Base-by-base conservation (phyloP, 169 alveolate species). In the Neospora caninum region DNA sequence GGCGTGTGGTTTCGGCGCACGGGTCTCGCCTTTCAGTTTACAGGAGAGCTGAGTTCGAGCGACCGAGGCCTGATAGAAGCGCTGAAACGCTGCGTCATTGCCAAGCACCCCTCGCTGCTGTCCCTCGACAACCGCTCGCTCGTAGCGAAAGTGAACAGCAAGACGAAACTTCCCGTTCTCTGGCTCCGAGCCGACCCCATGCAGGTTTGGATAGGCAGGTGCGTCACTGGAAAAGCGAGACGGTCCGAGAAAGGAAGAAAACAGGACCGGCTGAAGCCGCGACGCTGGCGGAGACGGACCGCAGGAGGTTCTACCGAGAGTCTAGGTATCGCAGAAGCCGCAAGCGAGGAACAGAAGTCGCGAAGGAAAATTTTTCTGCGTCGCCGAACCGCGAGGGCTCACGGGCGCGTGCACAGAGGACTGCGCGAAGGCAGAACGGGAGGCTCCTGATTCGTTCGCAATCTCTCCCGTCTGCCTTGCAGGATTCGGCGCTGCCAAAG, bases 111-210 rank as follows among this genome's bases (percentile, higher is more conserved):
- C 39, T 93, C 96, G 1, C 89, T 95, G 67, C 94, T 95, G 88
- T 95, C 96, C 27, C 92, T 96, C 67, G 98, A 97, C 84, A 97
- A 97, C 94, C 93, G 98, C 29, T 96, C 97, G 29, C 93, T 97
- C 42, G 98, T 97, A 34, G 98, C 98, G 16, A 97, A 97, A 84
- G 96, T 97, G 7, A 97, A 98, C 95, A 97, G 98, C 80, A 97
- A 97, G 91, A 92, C 92, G 34, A 96, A 97, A 69, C 94, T 97
- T 43, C 98, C 98, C 0, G 73, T 97, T 38, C 96, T 97, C 91
- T 97, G 98, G 98, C 95, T 96, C 49, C 69, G 98, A 27, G 96
- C 96, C 38, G 98, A 97, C 96, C 96, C 97, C 58, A 92, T 91
- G 39, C 97, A 96, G 80, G 80, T 92, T 80, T 91, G 97, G 91